Base-by-base conservation (phyloP, 305 asterid genomes). In the Solanum chacoense region DNA sequence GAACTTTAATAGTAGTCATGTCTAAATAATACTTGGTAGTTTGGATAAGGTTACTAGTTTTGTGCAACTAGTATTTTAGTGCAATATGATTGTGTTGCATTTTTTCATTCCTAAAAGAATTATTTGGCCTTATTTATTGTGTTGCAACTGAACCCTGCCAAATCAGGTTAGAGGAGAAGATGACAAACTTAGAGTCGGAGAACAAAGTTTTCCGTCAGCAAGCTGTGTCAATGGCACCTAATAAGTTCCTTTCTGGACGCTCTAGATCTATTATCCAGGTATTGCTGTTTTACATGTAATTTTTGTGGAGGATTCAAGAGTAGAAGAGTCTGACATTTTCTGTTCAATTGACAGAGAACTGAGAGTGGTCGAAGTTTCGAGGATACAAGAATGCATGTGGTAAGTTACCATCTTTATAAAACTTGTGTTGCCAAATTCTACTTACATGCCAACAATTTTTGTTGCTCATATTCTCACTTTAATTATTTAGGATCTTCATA, bases 171-270 rank as follows among this genome's bases (percentile, higher is more conserved):
- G 99, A 97, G 93, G 99, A 97, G 94, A 97, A 95, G 96, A 91
- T 94, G 87, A 90, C 90, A 89, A 96, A 97, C 90, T 91, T 95
- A 84, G 99, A 97, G 92, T 96, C 98, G 4, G 99, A 97, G 91
- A 97, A 95, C 89, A 96, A 97, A 95, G 98, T 97, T 93, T 94
- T 97, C 90, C 99, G 99, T 89, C 99, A 97, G 92, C 99, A 97
- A 88, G 97, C 99, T 67, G 96, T 97, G 90, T 96, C 99, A 89
- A 93, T 97, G 86, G 96, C 98, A 78, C 99, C 99, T 78, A 96
- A 95, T 92, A 97, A 95, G 92, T 95, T 94, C 90, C 98, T 97
- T 84, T 95, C 99, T 75, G 98, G 99, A 81, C 97, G 99, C 90
- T 95, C 99, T 80, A 96, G 98, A 93, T 96, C 99, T 85, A 93